phyloP scores from a whole-genome alignment of 306 rosid genomes.

The Carpinus viminea region DNA sequence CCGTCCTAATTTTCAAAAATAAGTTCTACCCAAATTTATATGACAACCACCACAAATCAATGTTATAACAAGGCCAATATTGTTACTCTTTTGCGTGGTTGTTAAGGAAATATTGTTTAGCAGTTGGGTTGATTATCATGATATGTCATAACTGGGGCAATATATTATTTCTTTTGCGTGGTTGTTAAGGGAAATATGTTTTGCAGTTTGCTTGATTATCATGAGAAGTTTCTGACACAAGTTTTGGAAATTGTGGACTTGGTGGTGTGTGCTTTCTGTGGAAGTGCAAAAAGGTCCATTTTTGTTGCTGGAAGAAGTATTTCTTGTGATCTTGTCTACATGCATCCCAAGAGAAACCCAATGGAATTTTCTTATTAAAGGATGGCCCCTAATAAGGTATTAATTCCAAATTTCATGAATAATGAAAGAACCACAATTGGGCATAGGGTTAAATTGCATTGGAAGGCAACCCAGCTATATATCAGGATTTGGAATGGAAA shows the following conservation, averaged over 20 bases:
- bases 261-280: not conserved
- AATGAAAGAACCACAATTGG: too few species aligned
- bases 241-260: not conserved
- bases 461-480: too few species aligned
- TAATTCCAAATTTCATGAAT: not conserved
- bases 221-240: not conserved
- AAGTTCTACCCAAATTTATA: too few species aligned
- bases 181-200: not conserved
- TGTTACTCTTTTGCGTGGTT: not conserved
- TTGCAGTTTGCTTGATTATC: not conserved
- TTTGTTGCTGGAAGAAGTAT: not conserved
- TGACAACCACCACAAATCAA: not conserved
- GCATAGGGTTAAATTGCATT: too few species aligned
- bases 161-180: not conserved
- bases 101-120: not conserved
- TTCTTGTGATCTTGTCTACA: not conserved
- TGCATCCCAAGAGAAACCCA: not conserved
- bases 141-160: not conserved
- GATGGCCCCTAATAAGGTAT: not conserved
- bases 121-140: not conserved
- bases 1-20: too few species aligned
- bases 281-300: not conserved
- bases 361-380: not conserved
- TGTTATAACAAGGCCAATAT: not conserved
- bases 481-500: not conserved